These are phyloP conservation scores for Pilatotrama ljubarskyi DNA, from an alignment of 768 basidiomycete species.

Conservation along the genomic window DNA sequence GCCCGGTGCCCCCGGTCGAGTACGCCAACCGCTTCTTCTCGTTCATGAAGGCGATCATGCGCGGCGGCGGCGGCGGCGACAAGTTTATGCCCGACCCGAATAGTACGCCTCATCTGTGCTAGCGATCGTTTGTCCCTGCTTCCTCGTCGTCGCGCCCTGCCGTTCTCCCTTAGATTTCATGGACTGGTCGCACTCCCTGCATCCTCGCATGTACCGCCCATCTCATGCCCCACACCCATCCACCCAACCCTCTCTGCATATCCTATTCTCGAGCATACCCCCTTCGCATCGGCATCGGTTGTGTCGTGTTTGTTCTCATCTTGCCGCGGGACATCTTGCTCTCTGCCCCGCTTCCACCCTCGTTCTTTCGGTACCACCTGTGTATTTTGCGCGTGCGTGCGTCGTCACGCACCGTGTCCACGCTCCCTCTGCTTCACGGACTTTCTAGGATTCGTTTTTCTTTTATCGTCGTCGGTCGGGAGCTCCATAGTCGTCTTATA, in stretches of 20 bases:
- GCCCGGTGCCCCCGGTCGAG: constrained; percentile 83
- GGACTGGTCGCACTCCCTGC: constrained; percentile 5
- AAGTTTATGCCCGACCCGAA: constrained; percentile 33
- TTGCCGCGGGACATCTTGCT: not conserved
- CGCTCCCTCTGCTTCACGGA: not conserved
- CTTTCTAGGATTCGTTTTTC: not conserved
- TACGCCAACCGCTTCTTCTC: constrained; percentile 88
- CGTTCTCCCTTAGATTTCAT: constrained; percentile 11
- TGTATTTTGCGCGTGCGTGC: not conserved
- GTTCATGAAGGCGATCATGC: constrained; percentile 86
- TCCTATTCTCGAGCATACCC: constrained; percentile 5
- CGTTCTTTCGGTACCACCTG: not conserved
- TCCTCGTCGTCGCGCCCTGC: not conserved
- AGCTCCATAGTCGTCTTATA: constrained; percentile 15
- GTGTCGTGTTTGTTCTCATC: not conserved
- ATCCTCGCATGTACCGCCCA: constrained; percentile 2
- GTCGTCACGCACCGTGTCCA: not conserved
- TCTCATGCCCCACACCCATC: not conserved
- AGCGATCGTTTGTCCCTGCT: not conserved
- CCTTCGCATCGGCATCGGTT: constrained; percentile 1
- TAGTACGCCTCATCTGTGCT: not conserved
- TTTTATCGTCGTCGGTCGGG: not conserved
- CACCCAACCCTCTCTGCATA: not conserved
- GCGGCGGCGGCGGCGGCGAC: constrained; percentile 68
- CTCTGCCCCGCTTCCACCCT: constrained; percentile 10